Base-by-base conservation (phyloP, 331 rosid species). In the Quercus lobata region DNA sequence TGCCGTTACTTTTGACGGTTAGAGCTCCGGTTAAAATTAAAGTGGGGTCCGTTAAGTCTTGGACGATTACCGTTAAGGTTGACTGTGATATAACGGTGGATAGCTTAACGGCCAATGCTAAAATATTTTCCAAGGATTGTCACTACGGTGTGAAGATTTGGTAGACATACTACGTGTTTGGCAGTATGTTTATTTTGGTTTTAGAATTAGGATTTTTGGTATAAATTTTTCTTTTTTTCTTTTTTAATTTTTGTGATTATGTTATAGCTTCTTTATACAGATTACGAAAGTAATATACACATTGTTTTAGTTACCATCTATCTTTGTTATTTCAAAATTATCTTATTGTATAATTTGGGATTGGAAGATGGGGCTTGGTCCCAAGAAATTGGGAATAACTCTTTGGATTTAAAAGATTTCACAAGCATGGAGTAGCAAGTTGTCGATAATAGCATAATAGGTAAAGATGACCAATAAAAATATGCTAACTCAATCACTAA, bases 11-110 rank as follows among this genome's bases (percentile, higher is more conserved):
- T 11, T 73, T 94, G 81, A 83, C 75, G 25, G 8, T 94, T 11
- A 76, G 79, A 71, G 89, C 82, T 7, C 92, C 92, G 25, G 89
- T 92, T 49, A 86, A 82, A 56, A 76, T 94, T 8, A 86, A 94
- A 80, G 82, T 89, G 25, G 93, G 91, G 4, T 69, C 83, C 60
- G 71, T 92, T 41, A 77, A 82, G 83, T 82, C 94, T 68, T 90
- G 97, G 96, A 82, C 73, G 74, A 81, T 94, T 3, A 87, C 91
- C 76, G 89, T 87, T 61, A 89, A 83, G 60, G 82, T 89, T 0
- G 34, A 83, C 70, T 94, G 98, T 72, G 87, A 76, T 4, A 10
- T 94, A 6, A 82, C 80, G 80, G 93, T 92, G 74, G 83, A 89
- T 44, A 79, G 81, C 79, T 24, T 91, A 60, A 85, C 88, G 84